Base-by-base conservation (phyloP, 345 rosid species). In the Schrenkiella parvula region DNA sequence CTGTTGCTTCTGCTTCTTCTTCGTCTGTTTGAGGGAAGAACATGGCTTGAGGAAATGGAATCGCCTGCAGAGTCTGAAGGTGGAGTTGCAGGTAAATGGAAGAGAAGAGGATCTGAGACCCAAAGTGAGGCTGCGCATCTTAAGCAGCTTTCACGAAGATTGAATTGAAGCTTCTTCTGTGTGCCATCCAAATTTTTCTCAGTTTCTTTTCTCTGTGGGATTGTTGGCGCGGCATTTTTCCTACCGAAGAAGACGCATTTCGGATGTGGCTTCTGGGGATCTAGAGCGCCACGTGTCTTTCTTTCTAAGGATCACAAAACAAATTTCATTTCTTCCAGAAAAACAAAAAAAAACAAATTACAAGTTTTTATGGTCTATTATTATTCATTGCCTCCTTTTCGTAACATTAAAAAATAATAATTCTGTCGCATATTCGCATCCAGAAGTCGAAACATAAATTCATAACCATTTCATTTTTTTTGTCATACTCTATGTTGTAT, bases 11-110 rank as follows among this genome's bases (percentile, higher is more conserved):
- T 91, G 83, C 72, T 93, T 86, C 73, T 93, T 91, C 81, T 82
- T 88, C 6, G 89, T 71, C 26, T 89, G 95, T 50, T 83, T 88
- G 12, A 91, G 85, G 53, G 96, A 87, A 59, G 96, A 91, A 62
- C 87, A 85, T 44, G 97, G 88, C 38, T 77, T 81, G 19, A 89
- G 76, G 82, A 89, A 91, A 62, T 88, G 88, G 68, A 84, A 85
- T 64, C 93, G 91, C 64, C 65, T 82, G 70, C 8, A 82, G 88
- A 89, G 85, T 70, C 79, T 83, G 67, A 78, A 85, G 82, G 88
- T 73, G 60, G 68, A 77, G 53, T 43, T 74, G 77, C 60, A 74
- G 1, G 84, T 67, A 25, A 80, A 78, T 4, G 75, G 74, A 13
- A 77, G 67, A 31, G 78, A 52, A n/a, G 69, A 50, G 62, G 82